Percentiles rank a stretch among this genome's conserved stretches.
Evolutionary conservation across 805 yeast genomes (phyloP).

Genomic region (Jamesozyma piceae): DNA sequence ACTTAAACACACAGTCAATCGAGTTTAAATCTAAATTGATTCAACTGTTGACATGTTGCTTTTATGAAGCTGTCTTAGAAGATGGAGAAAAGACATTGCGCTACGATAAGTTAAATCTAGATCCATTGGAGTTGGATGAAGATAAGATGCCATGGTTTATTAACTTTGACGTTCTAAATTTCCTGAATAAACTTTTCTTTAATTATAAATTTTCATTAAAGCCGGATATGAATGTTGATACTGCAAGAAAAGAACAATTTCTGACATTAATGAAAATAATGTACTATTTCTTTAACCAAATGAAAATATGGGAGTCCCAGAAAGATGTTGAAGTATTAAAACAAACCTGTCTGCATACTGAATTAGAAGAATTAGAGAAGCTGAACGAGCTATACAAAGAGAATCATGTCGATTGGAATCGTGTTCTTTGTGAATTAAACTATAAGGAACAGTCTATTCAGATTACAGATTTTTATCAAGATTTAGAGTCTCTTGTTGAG

Average conservation of each 20-base stretch:
- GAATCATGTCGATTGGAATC: conserved; percentile 45
- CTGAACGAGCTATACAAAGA: conserved; percentile 26
- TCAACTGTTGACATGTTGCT: conserved; percentile 17
- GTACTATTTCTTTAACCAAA: conserved; percentile 33
- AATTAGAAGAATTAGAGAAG: conserved; percentile 12
- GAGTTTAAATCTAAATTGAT: conserved; percentile 15
- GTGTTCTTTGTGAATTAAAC: conserved; percentile 41
- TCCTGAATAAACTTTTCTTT: conserved; percentile 35
- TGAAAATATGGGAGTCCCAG: conserved; percentile 27
- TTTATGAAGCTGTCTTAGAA: conserved; percentile 28
- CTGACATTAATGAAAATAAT: conserved; percentile 35
- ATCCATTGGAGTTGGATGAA: conserved; percentile 21
- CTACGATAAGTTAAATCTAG: conserved; percentile 13
- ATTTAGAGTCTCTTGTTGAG: conserved; percentile 54
- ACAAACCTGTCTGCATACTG: too few relatives aligned
- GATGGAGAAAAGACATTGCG: conserved; percentile 34
- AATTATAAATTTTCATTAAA: conserved; percentile 23
- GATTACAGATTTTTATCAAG: conserved; percentile 58
- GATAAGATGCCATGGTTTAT: conserved; percentile 40
- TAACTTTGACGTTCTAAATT: conserved; percentile 32
- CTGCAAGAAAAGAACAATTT: conserved; percentile 10
- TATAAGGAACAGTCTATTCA: conserved; percentile 45
- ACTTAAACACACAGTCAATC: conserved; percentile 7
- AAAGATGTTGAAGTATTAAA: too few relatives aligned
- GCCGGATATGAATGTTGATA: conserved; percentile 2